phyloP scores from a whole-genome alignment of 2,329 filamentous ascomycete genomes.

The Colletotrichum camelliae region DNA sequence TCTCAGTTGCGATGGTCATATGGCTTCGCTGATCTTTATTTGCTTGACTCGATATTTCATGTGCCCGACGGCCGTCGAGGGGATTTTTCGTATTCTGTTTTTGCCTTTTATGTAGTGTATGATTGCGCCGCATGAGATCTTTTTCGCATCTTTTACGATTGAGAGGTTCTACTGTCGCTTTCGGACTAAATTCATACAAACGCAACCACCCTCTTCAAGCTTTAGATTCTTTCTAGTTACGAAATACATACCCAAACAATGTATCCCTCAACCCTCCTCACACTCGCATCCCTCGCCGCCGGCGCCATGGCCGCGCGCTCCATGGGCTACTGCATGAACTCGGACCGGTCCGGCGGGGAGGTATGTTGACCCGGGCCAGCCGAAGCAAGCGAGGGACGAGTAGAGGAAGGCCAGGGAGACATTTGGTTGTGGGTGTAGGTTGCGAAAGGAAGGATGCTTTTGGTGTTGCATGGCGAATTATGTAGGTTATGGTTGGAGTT shows the following conservation, averaged over 20 bases:
- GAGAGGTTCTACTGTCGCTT: neutral
- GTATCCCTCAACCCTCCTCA: neutral
- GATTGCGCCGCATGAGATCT: neutral
- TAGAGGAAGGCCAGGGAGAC: too few species aligned
- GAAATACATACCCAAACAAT: neutral
- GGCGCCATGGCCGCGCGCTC: neutral
- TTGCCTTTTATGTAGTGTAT: neutral
- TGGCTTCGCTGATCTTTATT: neutral
- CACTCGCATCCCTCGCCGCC: neutral
- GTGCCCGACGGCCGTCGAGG: too few species aligned
- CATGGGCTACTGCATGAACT: neutral
- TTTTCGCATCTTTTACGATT: neutral
- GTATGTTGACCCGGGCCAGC: neutral
- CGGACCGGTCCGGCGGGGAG: neutral
- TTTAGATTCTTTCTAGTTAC: neutral
- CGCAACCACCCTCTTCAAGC: neutral
- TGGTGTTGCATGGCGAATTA: rapidly evolving
- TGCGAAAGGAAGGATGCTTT: neutral
- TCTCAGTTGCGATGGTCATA: neutral
- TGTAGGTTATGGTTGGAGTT: neutral
- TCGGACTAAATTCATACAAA: neutral
- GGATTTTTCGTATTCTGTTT: neutral
- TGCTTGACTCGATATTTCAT: neutral
- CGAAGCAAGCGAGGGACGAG: neutral
- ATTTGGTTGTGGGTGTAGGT: neutral